Evolutionary conservation across 208 protist species (phyloP), one percentile per base, ranked within the genome.

Genomic region (Acanthamoeba rhysodes): DNA sequence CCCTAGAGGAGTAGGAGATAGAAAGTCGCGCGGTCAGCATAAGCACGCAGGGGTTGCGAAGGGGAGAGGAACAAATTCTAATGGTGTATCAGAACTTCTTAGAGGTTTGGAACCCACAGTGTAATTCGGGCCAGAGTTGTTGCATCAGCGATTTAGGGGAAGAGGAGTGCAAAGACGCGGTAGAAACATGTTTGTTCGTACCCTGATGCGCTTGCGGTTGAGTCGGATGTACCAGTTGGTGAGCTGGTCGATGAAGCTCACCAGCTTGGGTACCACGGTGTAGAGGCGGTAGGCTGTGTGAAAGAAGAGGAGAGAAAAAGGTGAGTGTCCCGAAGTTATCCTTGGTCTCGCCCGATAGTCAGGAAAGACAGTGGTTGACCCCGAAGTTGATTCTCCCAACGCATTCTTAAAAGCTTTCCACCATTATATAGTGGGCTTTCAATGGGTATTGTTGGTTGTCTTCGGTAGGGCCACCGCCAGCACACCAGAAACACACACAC

Each of bases 201-300:
- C 98, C 97, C 99, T 99, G 97, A 99, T 98, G 82, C 99, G 98
- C 57, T 98, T 97, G 34, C 99, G 98, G 97, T 99, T 99, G 96
- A 99, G 98, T 90, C 99, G 98, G 29, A 99, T 98, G 95, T 99
- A 99, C 99, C 99, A 99, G 97, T 99, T 99, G 22, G 99, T 99
- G 24, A 99, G 97, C 92, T 99, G 96, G 14, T 99, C 98, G 74
- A 99, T 98, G 96, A 99, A 99, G 45, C 97, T 96, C 62, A 99
- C 95, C 22, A 99, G 97, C 64, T 98, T 97, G 16, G 99, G 99
- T 20, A 99, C 98, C 70, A 99, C 99, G 80, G 99, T 99, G 98
- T 99, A 99, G 12, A 99, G 98, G 90, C 98, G 98, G 96, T 99
- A 99, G 29, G 90, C 95, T 85, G n/a, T 41, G 34, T 62, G 48